A percentile compares a stretch with the other conserved stretches of the same genome.
phyloP scores from a whole-genome alignment of 169 alveolate species.

The Theileria parva region DNA sequence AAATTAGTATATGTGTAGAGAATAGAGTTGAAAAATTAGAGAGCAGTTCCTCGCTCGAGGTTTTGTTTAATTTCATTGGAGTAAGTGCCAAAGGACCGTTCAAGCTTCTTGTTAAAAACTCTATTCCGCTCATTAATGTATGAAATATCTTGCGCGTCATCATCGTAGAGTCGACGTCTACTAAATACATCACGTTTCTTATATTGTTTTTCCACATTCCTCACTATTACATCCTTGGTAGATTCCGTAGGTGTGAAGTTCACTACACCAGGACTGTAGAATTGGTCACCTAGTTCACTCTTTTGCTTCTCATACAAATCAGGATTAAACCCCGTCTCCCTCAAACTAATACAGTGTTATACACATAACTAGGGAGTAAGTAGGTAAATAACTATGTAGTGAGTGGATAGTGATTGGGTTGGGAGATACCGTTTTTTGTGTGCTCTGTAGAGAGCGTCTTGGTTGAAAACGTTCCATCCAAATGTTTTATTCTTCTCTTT shows the following conservation, averaged over 20 bases:
- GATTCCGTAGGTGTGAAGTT: constrained; percentile 60
- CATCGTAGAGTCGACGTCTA: constrained; percentile 79
- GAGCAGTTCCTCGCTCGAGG: constrained; percentile 88
- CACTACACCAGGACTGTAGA: constrained; percentile 66
- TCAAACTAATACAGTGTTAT: constrained; percentile 17
- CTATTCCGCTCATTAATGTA: constrained; percentile 88
- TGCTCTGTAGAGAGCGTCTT: constrained; percentile 87
- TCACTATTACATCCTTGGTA: constrained; percentile 53
- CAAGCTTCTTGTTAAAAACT: constrained; percentile 83
- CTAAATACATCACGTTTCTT: constrained; percentile 75
- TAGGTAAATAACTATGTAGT: background rate
- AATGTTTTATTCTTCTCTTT: constrained; percentile 68
- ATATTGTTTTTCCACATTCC: constrained; percentile 60
- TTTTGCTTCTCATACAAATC: constrained; percentile 69
- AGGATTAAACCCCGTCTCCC: constrained; percentile 53
- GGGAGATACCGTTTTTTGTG: constrained; percentile 80
- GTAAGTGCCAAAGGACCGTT: constrained; percentile 81
- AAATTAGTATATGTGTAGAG: background rate
- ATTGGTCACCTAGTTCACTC: constrained; percentile 72
- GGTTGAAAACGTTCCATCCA: constrained; percentile 90
- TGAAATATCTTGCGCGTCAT: constrained; percentile 84
- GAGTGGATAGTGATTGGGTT: background rate
- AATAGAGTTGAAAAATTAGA: constrained; percentile 61
- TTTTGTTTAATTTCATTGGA: constrained; percentile 84
- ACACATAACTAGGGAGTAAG: background rate